Conservation (phyloP, 1,284 basidiomycete genomes). For the Sutorius eximius region DNA sequence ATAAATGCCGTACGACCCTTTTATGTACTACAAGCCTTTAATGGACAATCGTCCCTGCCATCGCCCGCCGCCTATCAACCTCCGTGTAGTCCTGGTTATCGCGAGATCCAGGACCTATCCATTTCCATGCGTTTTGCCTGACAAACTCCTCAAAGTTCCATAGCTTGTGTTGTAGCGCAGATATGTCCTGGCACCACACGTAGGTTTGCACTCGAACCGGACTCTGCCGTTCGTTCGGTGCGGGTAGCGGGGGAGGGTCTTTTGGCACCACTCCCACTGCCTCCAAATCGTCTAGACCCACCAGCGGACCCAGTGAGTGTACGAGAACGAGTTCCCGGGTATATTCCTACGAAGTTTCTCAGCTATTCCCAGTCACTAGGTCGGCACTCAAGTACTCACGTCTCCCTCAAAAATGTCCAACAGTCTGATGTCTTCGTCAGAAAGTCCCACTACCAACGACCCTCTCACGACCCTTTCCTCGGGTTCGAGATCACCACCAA, state of each 20-base stretch:
- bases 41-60: constrained; percentile 26
- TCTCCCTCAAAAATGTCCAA: constrained; percentile 80
- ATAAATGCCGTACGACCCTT: not conserved
- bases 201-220: constrained; percentile 64
- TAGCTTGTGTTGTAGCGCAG: constrained; percentile 53
- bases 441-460: constrained; percentile 67
- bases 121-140: constrained; percentile 66
- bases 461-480: constrained; percentile 67
- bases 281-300: constrained; percentile 34
- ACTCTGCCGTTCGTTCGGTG: constrained; percentile 34
- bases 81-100: constrained; percentile 44
- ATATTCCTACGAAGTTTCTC: constrained; percentile 63
- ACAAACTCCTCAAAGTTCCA: constrained; percentile 83
- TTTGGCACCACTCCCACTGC: constrained; percentile 36
- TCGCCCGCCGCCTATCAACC: constrained; percentile 44
- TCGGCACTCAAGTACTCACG: constrained; percentile 64
- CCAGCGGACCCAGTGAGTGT: constrained; percentile 50
- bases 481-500: constrained; percentile 43
- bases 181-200: constrained; percentile 53
- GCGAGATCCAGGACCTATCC: constrained; percentile 49
- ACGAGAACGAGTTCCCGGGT: constrained; percentile 53
- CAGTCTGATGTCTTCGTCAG: constrained; percentile 52
- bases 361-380: not conserved
- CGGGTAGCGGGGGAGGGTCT: constrained; percentile 43
- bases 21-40: not conserved